phyloP scores from a whole-genome alignment of 2,329 filamentous ascomycete genomes.

The Diplodia corticola region DNA sequence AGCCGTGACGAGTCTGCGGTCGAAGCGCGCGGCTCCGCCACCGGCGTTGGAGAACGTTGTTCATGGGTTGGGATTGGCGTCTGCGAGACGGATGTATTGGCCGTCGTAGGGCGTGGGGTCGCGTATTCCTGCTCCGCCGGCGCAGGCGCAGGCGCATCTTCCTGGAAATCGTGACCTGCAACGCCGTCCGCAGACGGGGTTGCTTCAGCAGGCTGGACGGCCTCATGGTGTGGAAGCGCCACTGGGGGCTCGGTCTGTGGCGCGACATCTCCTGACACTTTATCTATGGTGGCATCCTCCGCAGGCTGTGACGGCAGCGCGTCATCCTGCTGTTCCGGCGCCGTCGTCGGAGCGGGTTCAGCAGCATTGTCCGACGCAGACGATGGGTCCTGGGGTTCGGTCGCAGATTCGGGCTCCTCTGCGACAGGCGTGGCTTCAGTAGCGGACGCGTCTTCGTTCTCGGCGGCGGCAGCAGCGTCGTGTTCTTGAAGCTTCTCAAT shows the following conservation, averaged over 20 bases:
- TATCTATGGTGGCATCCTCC: slow-evolving; percentile 4
- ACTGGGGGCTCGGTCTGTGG: neutral
- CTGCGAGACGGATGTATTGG: slow-evolving; percentile 20
- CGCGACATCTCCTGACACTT: slow-evolving; percentile 1
- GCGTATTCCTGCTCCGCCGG: slow-evolving; percentile 1
- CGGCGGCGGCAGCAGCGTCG: slow-evolving; percentile 27
- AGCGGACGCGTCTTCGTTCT: slow-evolving; percentile 6
- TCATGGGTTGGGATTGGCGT: slow-evolving; percentile 23
- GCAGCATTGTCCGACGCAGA: slow-evolving; percentile 23
- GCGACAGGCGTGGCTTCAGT: neutral
- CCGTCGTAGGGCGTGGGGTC: slow-evolving; percentile 9
- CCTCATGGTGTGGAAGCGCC: slow-evolving; percentile 1
- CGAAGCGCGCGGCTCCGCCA: neutral
- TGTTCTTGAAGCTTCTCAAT: slow-evolving; percentile 47
- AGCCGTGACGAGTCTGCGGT: slow-evolving; percentile 31
- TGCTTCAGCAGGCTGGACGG: slow-evolving; percentile 1
- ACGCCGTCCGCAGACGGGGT: neutral
- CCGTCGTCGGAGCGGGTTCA: slow-evolving; percentile 24
- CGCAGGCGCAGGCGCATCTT: slow-evolving; percentile 11
- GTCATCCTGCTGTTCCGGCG: neutral
- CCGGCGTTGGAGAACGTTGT: neutral
- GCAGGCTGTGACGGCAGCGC: neutral
- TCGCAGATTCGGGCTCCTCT: slow-evolving; percentile 13
- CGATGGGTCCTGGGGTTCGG: slow-evolving; percentile 5
- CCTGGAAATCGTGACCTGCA: slow-evolving; percentile 1